A percentile compares a stretch with the other conserved stretches of the same genome.
Evolutionary conservation across 2,329 filamentous ascomycete genomes (phyloP).

Genomic region (Pseudogymnoascus sp.): DNA sequence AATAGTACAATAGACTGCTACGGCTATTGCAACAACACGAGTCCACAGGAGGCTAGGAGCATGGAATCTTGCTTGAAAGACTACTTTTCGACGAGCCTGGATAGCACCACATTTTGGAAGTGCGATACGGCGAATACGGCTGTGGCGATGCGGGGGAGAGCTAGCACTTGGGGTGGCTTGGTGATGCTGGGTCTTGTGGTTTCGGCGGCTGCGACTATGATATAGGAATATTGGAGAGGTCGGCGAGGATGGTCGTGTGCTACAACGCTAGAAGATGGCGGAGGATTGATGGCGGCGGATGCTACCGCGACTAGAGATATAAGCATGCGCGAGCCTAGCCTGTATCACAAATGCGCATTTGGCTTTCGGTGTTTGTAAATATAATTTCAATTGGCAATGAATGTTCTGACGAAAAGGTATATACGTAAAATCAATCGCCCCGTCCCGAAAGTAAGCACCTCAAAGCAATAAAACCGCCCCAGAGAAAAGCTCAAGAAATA

Average conservation of each 20-base stretch:
- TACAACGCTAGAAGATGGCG: neutral
- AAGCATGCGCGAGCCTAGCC: neutral
- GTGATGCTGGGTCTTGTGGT: neutral
- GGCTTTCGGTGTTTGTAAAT: neutral
- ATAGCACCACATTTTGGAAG: neutral
- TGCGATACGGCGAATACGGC: neutral
- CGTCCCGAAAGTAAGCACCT: neutral
- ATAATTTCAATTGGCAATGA: slow-evolving; percentile 1
- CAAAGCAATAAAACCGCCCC: slow-evolving; percentile 3
- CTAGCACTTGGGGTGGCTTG: neutral
- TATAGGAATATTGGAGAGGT: neutral
- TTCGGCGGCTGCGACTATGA: neutral
- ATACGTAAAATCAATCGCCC: slow-evolving; percentile 1
- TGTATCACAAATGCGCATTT: neutral
- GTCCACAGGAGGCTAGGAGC: neutral
- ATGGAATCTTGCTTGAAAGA: neutral
- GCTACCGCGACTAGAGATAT: neutral
- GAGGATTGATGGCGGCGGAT: neutral
- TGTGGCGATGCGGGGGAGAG: neutral
- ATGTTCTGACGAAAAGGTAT: neutral
- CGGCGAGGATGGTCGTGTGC: neutral
- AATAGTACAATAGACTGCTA: neutral
- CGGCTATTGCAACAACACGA: neutral
- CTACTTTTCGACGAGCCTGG: neutral
- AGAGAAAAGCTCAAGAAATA: neutral